Conservation (phyloP, 2,329 filamentous ascomycete genomes). For the Fusarium torulosum region DNA sequence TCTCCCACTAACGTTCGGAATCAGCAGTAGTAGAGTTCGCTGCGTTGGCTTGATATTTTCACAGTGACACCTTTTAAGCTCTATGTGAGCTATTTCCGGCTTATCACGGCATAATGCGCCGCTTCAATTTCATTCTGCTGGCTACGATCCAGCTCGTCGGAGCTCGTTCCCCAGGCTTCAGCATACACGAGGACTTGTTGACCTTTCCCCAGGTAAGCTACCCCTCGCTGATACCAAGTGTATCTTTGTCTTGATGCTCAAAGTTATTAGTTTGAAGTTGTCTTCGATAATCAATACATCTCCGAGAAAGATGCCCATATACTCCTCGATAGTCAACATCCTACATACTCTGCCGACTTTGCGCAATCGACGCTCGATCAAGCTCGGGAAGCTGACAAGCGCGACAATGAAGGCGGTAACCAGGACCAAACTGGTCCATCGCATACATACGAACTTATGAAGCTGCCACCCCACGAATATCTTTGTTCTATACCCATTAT, state of each 20-base stretch:
- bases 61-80: constrained; percentile 33
- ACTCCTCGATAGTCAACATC: constrained; percentile 62
- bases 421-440: constrained; percentile 20
- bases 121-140: constrained; percentile 60
- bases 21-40: constrained; percentile 5
- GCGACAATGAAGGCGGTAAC: constrained; percentile 49
- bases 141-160: constrained; percentile 59
- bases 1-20: constrained; percentile 45
- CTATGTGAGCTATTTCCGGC: constrained; percentile 47
- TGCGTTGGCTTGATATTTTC: constrained; percentile 22
- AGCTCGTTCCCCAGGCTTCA: constrained; percentile 74
- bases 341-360: constrained; percentile 58
- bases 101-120: constrained; percentile 62
- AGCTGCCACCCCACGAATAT: constrained; percentile 76
- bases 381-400: constrained; percentile 45
- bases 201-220: constrained; percentile 83
- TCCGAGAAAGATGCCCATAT: constrained; percentile 76
- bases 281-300: constrained; percentile 79
- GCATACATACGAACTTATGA: constrained; percentile 79
- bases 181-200: constrained; percentile 87
- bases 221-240: constrained; percentile 8
- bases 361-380: constrained; percentile 56
- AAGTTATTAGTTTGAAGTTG: constrained; percentile 77
- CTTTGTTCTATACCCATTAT: constrained; percentile 87
- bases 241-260: constrained; percentile 26